These are phyloP conservation scores for Lantana camara DNA, from an alignment of 257 asterid genomes.

Conservation along the genomic window DNA sequence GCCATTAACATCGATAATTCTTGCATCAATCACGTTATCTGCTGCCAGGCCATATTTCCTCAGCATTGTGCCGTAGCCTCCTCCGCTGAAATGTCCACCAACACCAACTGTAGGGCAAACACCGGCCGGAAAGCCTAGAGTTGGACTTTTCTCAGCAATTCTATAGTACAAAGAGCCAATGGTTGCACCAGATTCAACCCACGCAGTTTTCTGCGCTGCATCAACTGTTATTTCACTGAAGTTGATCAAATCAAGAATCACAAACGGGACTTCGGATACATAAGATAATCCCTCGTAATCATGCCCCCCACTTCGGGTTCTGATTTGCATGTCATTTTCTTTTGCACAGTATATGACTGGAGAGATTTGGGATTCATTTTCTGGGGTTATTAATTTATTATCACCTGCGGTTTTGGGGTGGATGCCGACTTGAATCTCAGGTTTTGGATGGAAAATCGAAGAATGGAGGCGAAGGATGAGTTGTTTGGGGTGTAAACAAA, in stretches of 20 bases:
- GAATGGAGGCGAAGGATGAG: constrained; percentile 26
- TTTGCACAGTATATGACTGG: constrained; percentile 31
- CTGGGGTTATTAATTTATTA: constrained; percentile 35
- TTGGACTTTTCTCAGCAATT: constrained; percentile 33
- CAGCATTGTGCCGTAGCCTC: constrained; percentile 40
- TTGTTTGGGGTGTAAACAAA: constrained; percentile 23
- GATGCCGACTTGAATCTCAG: constrained; percentile 22
- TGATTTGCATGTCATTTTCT: constrained; percentile 27
- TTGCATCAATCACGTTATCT: constrained; percentile 42
- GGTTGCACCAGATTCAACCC: constrained; percentile 40
- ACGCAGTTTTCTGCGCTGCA: constrained; percentile 32
- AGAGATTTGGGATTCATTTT: constrained; percentile 37
- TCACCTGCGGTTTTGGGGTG: constrained; percentile 32
- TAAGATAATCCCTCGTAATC: constrained; percentile 46
- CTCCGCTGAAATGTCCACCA: constrained; percentile 48
- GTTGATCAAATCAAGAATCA: constrained; percentile 39
- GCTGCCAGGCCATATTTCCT: constrained; percentile 41
- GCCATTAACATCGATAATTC: constrained; percentile 35
- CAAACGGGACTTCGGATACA: constrained; percentile 23
- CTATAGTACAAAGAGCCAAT: constrained; percentile 36
- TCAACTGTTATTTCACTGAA: constrained; percentile 28
- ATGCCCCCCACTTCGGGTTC: constrained; percentile 47
- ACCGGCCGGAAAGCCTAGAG: constrained; percentile 41
- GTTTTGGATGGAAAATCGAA: constrained; percentile 30
- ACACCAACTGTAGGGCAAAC: constrained; percentile 41